Conservation (phyloP, 257 asterid species). For the Marsdenia floribunda region DNA sequence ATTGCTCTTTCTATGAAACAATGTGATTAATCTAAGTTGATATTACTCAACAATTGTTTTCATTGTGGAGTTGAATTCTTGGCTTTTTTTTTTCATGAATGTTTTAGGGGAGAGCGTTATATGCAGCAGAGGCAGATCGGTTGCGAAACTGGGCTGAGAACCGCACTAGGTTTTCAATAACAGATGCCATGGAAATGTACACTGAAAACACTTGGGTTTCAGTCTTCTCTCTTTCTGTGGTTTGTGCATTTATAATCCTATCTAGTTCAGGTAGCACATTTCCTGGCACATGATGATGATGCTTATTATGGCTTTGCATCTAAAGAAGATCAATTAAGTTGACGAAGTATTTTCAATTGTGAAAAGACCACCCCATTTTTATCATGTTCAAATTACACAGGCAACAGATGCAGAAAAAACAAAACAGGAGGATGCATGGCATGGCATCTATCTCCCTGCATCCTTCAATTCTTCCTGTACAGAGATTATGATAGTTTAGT, state of each 20-base stretch:
- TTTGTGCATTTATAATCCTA: constrained; percentile 88
- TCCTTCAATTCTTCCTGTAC: not conserved
- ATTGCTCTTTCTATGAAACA: not conserved
- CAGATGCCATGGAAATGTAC: constrained; percentile 98
- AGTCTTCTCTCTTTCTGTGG: constrained; percentile 88
- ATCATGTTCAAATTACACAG: no score
- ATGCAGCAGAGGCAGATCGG: constrained; percentile 97
- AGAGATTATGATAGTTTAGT: not conserved
- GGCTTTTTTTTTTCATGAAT: not conserved
- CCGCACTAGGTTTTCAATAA: constrained; percentile 81
- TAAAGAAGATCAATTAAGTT: not conserved
- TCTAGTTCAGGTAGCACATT: constrained; percentile 67
- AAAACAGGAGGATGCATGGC: not conserved
- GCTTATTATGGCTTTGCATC: not conserved
- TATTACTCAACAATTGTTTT: not conserved
- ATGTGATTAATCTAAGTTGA: not conserved
- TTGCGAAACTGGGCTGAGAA: constrained; percentile 97
- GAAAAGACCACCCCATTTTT: no score
- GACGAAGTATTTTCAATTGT: not conserved
- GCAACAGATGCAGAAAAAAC: not conserved
- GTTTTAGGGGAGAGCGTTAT: constrained; percentile 85
- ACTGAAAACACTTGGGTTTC: constrained; percentile 95
- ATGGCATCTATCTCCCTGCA: not conserved
- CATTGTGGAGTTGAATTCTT: not conserved
- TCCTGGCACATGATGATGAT: constrained; percentile 46